Evolutionary conservation across 139 green algal genomes (phyloP).

Genomic region (Chlorella vulgaris): DNA sequence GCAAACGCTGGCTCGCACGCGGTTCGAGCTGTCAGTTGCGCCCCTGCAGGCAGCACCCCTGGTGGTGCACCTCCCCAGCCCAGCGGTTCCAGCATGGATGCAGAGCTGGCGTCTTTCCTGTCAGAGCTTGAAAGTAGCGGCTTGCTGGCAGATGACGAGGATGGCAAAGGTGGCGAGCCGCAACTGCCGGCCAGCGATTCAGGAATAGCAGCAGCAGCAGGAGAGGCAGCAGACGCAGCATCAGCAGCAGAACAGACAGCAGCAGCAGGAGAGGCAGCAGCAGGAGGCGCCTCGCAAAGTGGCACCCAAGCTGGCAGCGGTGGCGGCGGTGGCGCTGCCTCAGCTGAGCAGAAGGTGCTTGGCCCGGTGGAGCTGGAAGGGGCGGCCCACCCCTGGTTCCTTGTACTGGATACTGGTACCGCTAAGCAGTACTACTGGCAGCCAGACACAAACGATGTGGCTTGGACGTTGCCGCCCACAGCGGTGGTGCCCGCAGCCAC

Average conservation of each 20-base stretch:
- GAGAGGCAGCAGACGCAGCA: neutral
- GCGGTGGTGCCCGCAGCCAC: slow-evolving; percentile 1
- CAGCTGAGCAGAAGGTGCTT: slow-evolving; percentile 64
- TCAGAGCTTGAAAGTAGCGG: slow-evolving; percentile 73
- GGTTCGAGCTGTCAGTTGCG: neutral
- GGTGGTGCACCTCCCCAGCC: neutral
- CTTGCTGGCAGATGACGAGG: slow-evolving; percentile 58
- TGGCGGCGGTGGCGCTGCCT: neutral
- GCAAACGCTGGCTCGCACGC: neutral
- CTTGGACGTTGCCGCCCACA: slow-evolving; percentile 64
- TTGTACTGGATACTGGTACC: slow-evolving; percentile 68
- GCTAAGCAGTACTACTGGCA: slow-evolving; percentile 77
- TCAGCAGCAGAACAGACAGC: neutral
- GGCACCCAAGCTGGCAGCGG: neutral
- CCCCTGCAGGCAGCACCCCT: neutral
- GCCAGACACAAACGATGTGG: slow-evolving; percentile 61
- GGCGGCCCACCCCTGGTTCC: slow-evolving; percentile 11
- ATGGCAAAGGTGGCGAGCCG: neutral
- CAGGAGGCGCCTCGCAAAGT: neutral
- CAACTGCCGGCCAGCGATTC: neutral
- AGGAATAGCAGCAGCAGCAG: neutral
- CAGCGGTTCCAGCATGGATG: neutral
- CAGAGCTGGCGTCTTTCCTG: slow-evolving; percentile 78
- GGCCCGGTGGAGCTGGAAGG: slow-evolving; percentile 60
- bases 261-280: neutral